Evolutionary conservation across 2,329 filamentous ascomycete species (phyloP).

Genomic region (Talaromyces sp.): DNA sequence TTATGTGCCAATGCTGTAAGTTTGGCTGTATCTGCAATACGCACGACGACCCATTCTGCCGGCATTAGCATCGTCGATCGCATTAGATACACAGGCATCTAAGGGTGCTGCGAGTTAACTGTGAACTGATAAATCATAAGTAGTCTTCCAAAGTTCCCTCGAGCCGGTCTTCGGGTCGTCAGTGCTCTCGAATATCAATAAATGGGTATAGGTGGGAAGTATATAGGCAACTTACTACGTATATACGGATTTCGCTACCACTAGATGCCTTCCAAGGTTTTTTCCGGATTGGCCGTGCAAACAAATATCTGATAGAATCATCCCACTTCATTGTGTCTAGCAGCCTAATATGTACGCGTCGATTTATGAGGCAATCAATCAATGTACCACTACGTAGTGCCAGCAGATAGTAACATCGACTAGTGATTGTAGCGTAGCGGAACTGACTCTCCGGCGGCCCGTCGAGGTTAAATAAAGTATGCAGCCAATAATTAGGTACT

Average conservation of each 20-base stretch:
- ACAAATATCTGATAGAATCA: too few species aligned
- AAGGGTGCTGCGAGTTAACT: background rate
- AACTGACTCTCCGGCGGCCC: conserved; percentile 14
- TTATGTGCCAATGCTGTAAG: background rate
- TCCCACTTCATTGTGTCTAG: too few species aligned
- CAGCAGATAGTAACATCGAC: conserved; percentile 3
- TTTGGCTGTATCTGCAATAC: background rate
- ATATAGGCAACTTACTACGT: background rate
- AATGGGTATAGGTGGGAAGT: background rate
- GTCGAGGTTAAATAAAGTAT: conserved; percentile 11
- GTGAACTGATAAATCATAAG: background rate
- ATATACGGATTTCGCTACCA: background rate
- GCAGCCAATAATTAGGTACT: background rate
- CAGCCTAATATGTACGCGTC: background rate
- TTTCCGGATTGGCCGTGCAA: too few species aligned
- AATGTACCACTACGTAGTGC: background rate
- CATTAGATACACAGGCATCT: background rate
- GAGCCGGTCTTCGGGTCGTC: background rate
- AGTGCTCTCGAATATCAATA: background rate
- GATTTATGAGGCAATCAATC: background rate
- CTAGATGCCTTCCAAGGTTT: too few species aligned
- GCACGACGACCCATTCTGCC: background rate
- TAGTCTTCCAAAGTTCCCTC: background rate
- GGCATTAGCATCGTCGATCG: conserved; percentile 9
- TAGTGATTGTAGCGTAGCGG: conserved; percentile 10